Base-by-base conservation (phyloP, 768 basidiomycete genomes). In the Boletus coccyginus region DNA sequence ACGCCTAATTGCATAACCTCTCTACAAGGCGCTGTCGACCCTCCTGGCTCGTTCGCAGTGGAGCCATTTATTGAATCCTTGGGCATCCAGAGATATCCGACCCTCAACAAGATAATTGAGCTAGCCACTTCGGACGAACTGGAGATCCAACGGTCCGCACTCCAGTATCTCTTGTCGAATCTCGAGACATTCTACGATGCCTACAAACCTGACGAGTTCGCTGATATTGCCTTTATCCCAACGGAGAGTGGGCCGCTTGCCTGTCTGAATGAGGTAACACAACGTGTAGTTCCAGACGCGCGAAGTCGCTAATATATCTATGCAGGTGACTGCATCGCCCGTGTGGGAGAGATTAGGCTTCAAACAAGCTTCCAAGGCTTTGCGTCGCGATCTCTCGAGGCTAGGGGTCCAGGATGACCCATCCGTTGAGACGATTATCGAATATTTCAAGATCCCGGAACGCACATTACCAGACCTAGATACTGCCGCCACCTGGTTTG, bases 1-100 rank as follows among this genome's bases (percentile, higher is more conserved):
- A 88, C 52, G 17, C 33, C 7, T 14, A 41, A 42, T 2, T 12
- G 29, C n/a, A 8, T 42, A 17, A 11, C n/a, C 39, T 17, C 19
- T 36, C 31, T 46, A 11, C 50, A 49, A 19, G 21, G 4, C 27
- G 14, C 1, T 32, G 9, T 43, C 14, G 52, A 43, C 38, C 7
- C 36, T 3, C 41, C 41, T 40, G 29, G 27, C 19, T 7, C 41
- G 21, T 38, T 35, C 9, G 5, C 7, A 16, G 5, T 59, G 31
- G 52, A 45, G 35, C 0, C 14, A 3, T 49, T 62, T 31, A n/a
- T 64, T 1, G 33, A n/a, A n/a, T n/a, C 5, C 10, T 35, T 62
- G 11, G 62, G 50, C 11, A 46, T 62, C 10, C 38, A 16, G 19
- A 38, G 0, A 31, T 27, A 43, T 46, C 62, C 61, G 0, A n/a